Base-by-base conservation (phyloP, 2,329 filamentous ascomycete genomes). In the Monosporascus cannonballus region DNA sequence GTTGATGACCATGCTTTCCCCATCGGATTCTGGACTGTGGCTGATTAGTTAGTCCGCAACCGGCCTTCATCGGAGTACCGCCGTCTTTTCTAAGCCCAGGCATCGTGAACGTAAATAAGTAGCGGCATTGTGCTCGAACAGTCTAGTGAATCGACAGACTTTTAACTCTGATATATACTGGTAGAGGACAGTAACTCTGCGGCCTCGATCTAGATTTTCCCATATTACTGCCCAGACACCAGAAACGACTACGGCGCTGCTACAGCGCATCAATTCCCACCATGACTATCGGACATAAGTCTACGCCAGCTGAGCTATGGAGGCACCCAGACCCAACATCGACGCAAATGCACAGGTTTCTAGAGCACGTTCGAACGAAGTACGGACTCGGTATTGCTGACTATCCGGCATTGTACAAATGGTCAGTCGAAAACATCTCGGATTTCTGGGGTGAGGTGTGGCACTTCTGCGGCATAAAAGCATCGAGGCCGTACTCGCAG, bases 381-480 rank as follows among this genome's bases (percentile, higher is more conserved):
- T 81, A 92, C 64, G 71, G 73, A 11, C 69, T 90, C 52, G 67
- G 75, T 22, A 75, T 94, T 47, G 67, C 76, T 18, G 82, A 77
- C 56, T 96, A 96, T 65, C 73, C 84, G 20, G 83, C 83, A n/a
- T 79, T 97, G 8, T 88, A 93, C 73, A 73, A 80, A 66, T 97
- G 93, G 93, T 96, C 90, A 59, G 79, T 94, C 57, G 80, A 86
- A 7, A 77, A 93, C 61, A 78, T 90, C 7, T 78, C 84, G 24
- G 73, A 78, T 1, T 96, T 96, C 69, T 97, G 93, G 93, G 84
- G 80, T 48, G 86, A 91, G 51, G 80, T 90, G 9, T 96, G 92
- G 92, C 76, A 88, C 42, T 92, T 87, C 69, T 88, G 88, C 3
- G 87, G 87, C 44, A 79, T 97, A 60, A 84, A 77, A 57, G 83